Evolutionary conservation across 2,329 filamentous ascomycete genomes (phyloP), one percentile per base, ranked within the genome.

Genomic region (Clonostachys rosea): DNA sequence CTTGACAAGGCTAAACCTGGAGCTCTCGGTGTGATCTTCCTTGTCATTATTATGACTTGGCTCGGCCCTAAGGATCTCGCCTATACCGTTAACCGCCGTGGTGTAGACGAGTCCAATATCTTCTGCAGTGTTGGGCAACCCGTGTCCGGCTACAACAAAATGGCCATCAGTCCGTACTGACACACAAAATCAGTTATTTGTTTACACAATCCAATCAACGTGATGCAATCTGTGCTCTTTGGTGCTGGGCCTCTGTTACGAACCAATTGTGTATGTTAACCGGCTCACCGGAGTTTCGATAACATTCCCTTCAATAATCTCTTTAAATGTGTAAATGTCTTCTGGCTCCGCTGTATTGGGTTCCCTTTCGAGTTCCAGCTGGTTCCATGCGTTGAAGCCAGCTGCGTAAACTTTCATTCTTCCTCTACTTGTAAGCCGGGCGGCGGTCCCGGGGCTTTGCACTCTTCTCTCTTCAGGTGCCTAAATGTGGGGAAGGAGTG

Each of bases 381-480:
- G 79, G 47, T 64, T 61, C 76, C 76, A 84, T 46, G 78, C 76
- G 56, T 84, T 84, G 62, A 79, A 75, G 39, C 81, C 81, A 4
- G 74, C 54, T 40, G 73, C 77, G 56, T 76, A 78, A 6, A 84
- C 59, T 45, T 75, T 65, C 76, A 79, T 71, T 20, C 12, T 20
- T 18, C 41, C 30, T 14, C 41, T 9, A 33, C 24, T 30, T 30
- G 24, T 30, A 30, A 30, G 24, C 24, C 24, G 24, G 24, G 24
- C 24, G 24, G 24, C 24, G 24, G 24, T 30, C 24, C 24, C 24
- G 24, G 9, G 9, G 24, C 9, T 30, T 10, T 30, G 9, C 24
- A 30, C 24, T 30, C 24, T 30, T 30, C 24, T 30, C 24, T 30
- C 24, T 10, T 30, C 8, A 10, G 24, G 24, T 30, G 4, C 24